These are phyloP conservation scores for Salvia splendens DNA, from an alignment of 257 asterid genomes.

Conservation along the genomic window DNA sequence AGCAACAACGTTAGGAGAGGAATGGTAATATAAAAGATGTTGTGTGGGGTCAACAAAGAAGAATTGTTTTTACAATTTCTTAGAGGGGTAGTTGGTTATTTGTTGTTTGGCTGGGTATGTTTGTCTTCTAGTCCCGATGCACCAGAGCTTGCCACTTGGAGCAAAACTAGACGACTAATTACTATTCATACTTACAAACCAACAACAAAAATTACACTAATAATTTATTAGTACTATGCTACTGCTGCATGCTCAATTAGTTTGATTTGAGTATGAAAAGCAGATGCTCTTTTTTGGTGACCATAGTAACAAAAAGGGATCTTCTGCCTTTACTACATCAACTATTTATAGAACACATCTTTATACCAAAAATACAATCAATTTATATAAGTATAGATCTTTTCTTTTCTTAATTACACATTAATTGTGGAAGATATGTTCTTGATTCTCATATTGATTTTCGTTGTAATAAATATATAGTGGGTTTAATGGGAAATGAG, in stretches of 20 bases:
- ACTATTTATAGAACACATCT: no score
- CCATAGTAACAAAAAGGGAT: no score
- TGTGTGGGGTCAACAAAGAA: no score
- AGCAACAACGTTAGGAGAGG: no score
- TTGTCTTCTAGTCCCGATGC: neutral
- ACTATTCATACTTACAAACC: neutral
- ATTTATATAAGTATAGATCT: no score
- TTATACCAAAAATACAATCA: no score
- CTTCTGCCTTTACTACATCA: no score
- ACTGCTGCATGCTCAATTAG: neutral
- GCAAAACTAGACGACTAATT: conserved; percentile 32
- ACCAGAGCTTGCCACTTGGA: conserved; percentile 64
- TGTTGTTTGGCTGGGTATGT: neutral
- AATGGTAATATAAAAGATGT: no score
- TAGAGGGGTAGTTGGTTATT: conserved; percentile 19
- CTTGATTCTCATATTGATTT: no score
- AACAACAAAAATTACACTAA: neutral
- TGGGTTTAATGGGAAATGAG: conserved; percentile 7
- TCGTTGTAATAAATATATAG: neutral
- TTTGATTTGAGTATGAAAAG: neutral
- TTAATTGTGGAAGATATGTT: no score
- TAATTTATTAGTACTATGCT: neutral
- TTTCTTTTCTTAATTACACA: no score
- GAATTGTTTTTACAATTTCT: no score
- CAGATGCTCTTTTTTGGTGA: neutral